Base-by-base conservation (phyloP, 768 basidiomycete genomes). In the Mrakia hoshinonis region DNA sequence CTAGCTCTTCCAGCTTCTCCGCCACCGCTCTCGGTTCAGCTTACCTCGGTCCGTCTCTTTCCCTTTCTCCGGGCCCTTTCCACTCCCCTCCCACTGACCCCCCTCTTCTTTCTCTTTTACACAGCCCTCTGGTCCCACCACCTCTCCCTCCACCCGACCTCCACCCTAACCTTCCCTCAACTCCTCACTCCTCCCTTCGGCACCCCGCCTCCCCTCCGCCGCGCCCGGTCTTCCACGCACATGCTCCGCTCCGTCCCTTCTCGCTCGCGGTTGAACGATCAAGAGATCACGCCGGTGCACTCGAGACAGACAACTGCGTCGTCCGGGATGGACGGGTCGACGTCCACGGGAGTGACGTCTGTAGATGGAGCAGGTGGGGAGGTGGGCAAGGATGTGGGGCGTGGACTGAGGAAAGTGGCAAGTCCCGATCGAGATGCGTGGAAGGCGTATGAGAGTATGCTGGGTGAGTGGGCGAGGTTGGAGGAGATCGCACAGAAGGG, bases 351-450 rank as follows among this genome's bases (percentile, higher is more conserved):
- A 6, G 81, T 90, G 39, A 86, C 86, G 11, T 88, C 89, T 1
- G 86, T 90, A 11, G 73, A 69, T n/a, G n/a, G n/a, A n/a, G n/a
- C n/a, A 4, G 60, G 36, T 34, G 60, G 60, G 22, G 60, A 24
- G 15, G 82, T 83, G 3, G 89, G 91, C 73, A 81, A 83, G 20
- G 90, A 91, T 80, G 82, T 85, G 39, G 88, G 89, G 79, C 81
- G 88, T 43, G 91, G 91, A 20, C 79, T 91, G 60, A 87, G 85
- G 39, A 91, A 90, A 79, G 87, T 92, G 7, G 90, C 91, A 0
- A 89, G 91, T 72, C 85, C 90, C 18, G 91, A 92, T 77, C 80
- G 86, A 67, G 91, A 92, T 78, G 87, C 90, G 68, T 91, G 91
- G 79, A 85, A 90, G 85, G 85, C 87, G 0, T 92, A 92, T 77